phyloP scores from a whole-genome alignment of 305 asterid genomes.

The Fraxinus platypoda region DNA sequence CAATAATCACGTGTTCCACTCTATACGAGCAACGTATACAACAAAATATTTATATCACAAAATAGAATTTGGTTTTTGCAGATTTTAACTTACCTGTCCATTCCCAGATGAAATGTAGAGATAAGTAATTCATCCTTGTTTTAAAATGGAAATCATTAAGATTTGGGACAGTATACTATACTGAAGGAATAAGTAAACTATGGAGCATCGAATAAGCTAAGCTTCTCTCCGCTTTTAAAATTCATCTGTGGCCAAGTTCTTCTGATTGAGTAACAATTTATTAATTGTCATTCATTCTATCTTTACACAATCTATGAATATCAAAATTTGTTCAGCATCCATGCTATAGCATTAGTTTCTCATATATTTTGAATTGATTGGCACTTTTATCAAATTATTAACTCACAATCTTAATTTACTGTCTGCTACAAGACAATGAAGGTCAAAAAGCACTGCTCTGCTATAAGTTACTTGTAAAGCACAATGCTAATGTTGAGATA shows the following conservation, averaged over 20 bases:
- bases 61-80: too few relatives aligned
- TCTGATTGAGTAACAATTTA: background rate
- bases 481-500: constrained; percentile 59
- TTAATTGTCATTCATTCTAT: background rate
- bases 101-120: too few relatives aligned
- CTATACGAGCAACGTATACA: too few relatives aligned
- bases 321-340: background rate
- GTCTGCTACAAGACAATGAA: constrained; percentile 63
- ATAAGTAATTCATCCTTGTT: too few relatives aligned
- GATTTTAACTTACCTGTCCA: too few relatives aligned
- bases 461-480: constrained; percentile 77
- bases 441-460: constrained; percentile 93
- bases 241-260: background rate
- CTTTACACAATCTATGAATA: background rate
- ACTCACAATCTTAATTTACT: background rate
- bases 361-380: background rate
- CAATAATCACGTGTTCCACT: too few relatives aligned
- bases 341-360: background rate
- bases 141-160: too few relatives aligned
- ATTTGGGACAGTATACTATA: too few relatives aligned
- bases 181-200: too few relatives aligned
- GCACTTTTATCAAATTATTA: background rate
- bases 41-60: too few relatives aligned
- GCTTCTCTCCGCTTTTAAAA: background rate
- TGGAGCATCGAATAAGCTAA: background rate